Evolutionary conservation across 2,329 filamentous ascomycete genomes (phyloP).

Genomic region (Orbilia quercus): DNA sequence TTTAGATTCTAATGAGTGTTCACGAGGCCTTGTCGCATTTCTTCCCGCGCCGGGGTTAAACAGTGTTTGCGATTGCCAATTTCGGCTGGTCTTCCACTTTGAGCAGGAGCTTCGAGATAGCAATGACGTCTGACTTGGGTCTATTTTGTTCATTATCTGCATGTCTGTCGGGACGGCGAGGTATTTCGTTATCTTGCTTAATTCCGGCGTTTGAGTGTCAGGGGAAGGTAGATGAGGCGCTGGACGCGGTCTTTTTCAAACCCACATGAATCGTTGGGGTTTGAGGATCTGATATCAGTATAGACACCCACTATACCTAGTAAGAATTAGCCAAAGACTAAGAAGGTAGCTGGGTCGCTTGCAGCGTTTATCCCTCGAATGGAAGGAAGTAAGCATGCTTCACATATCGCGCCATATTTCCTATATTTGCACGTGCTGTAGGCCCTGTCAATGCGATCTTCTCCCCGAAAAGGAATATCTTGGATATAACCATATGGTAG

Average conservation of each 20-base stretch:
- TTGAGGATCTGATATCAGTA: conserved; percentile 14
- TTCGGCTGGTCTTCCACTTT: conserved; percentile 45
- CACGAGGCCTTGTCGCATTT: conserved; percentile 24
- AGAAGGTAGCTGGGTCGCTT: conserved; percentile 26
- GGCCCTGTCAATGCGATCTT: background rate
- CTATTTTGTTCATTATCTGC: conserved; percentile 1
- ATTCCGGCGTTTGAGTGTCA: background rate
- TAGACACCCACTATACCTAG: conserved; percentile 24
- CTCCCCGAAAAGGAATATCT: background rate
- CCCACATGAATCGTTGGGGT: background rate
- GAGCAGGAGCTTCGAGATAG: conserved; percentile 30
- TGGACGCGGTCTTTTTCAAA: background rate
- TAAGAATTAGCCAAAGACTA: conserved; percentile 5
- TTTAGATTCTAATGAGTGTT: background rate
- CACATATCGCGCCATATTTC: background rate
- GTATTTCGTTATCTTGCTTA: conserved; percentile 3
- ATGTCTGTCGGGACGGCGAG: conserved; percentile 7
- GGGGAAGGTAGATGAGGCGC: background rate
- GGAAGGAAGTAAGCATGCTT: conserved; percentile 26
- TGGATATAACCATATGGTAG: too few species aligned
- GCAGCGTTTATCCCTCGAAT: conserved; percentile 19
- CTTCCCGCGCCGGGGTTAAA: conserved; percentile 3
- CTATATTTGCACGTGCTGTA: background rate
- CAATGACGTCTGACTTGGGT: conserved; percentile 35
- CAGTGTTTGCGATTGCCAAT: conserved; percentile 36